These are phyloP conservation scores for Stereum hirsutum DNA, from an alignment of 1,284 basidiomycete species.

Conservation along the genomic window DNA sequence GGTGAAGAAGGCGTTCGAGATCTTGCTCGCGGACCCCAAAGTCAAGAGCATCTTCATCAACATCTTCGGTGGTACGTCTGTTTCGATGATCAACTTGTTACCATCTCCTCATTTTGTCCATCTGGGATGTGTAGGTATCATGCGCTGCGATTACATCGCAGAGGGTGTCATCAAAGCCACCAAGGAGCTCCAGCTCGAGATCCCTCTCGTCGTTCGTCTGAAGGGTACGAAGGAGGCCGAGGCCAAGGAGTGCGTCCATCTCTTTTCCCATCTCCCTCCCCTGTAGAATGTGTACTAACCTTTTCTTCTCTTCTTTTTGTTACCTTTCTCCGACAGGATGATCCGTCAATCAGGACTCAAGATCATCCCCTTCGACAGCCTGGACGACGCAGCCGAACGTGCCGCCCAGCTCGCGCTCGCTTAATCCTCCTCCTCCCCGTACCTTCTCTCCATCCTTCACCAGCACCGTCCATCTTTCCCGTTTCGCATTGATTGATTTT, in stretches of 20 bases:
- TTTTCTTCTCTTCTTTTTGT: not conserved
- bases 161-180: conserved; percentile 98
- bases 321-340: no score
- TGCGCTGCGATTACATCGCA: conserved; percentile 97
- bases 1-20: conserved; percentile 99
- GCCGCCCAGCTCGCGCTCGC: conserved; percentile 63
- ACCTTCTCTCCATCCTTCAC: no score
- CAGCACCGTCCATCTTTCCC: no score
- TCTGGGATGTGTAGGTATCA: conserved; percentile 58
- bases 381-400: conserved; percentile 80
- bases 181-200: conserved; percentile 78
- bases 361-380: conserved; percentile 83
- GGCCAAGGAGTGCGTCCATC: conserved; percentile 75
- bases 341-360: conserved; percentile 89
- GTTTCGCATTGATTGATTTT: no score
- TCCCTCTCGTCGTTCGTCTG: conserved; percentile 90
- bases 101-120: conserved; percentile 4
- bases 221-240: conserved; percentile 97
- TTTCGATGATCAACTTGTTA: not conserved
- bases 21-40: conserved; percentile 82
- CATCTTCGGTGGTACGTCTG: conserved; percentile 70
- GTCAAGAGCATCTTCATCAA: conserved; percentile 99
- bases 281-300: not conserved
- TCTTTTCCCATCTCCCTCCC: not conserved
- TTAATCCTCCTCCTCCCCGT: no score